A percentile compares a stretch with the other conserved stretches of the same genome.
Conservation (phyloP, 2,329 filamentous ascomycete species). For the Aspergillus fructus region DNA sequence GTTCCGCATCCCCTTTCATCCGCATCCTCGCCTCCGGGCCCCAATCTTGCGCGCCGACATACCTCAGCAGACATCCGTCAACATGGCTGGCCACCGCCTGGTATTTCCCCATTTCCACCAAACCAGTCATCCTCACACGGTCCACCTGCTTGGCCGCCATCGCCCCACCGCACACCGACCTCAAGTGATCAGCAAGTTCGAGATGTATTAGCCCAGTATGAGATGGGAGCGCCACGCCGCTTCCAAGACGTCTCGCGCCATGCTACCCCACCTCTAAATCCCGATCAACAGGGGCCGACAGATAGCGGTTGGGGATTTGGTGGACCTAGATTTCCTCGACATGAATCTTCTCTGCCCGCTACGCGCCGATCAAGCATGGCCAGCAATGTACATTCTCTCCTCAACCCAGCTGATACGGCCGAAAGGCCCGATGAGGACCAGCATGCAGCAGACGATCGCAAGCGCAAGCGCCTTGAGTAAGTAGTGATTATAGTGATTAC, state of each 20-base stretch:
- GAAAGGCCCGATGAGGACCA: constrained; percentile 66
- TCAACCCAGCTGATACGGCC: constrained; percentile 68
- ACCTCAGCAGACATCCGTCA: constrained; percentile 95
- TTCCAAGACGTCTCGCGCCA: constrained; percentile 51
- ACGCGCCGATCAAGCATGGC: constrained; percentile 70
- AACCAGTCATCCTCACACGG: constrained; percentile 63
- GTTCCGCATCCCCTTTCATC: constrained; percentile 62
- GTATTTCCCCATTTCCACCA: constrained; percentile 66
- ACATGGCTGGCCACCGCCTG: constrained; percentile 67
- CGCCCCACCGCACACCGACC: constrained; percentile 54
- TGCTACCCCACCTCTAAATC: constrained; percentile 52
- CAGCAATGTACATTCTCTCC: constrained; percentile 65
- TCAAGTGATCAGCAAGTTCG: constrained; percentile 62
- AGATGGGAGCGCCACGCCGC: constrained; percentile 57
- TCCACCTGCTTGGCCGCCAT: constrained; percentile 65
- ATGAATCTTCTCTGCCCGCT: constrained; percentile 52
- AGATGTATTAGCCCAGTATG: constrained; percentile 64
- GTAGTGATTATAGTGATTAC: neutral
- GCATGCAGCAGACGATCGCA: constrained; percentile 56
- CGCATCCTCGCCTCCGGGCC: constrained; percentile 56
- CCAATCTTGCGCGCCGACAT: constrained; percentile 77
- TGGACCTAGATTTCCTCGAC: constrained; percentile 41
- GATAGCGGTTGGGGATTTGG: constrained; percentile 59
- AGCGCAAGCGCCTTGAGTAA: constrained; percentile 58
- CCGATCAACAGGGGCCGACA: constrained; percentile 50